Percentiles rank a stretch among this genome's conserved stretches.
Evolutionary conservation across 768 basidiomycete species (phyloP).

Genomic region (Suillus clintonianus): DNA sequence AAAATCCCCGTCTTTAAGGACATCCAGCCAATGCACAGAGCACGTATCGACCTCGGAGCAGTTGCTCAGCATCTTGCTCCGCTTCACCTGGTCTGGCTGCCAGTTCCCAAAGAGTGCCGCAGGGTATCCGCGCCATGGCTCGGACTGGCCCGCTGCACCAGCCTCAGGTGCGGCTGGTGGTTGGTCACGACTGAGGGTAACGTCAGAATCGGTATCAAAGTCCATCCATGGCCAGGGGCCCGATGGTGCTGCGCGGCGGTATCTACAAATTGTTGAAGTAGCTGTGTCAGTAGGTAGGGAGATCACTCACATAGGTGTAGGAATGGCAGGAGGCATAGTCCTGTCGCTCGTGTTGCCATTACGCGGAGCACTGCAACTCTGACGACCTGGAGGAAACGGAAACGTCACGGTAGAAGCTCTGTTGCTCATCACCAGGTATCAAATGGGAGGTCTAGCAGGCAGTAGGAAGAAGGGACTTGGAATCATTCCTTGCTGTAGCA

Average conservation of each 20-base stretch:
- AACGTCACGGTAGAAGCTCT: background rate
- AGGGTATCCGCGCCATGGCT: constrained; percentile 44
- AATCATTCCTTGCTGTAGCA: background rate
- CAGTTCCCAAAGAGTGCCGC: constrained; percentile 51
- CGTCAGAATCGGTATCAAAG: constrained; percentile 29
- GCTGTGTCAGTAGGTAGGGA: background rate
- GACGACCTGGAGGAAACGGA: background rate
- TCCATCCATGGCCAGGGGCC: constrained; percentile 48
- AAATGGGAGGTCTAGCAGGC: no score
- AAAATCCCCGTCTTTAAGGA: constrained; percentile 19
- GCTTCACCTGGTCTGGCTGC: constrained; percentile 40
- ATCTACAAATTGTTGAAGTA: constrained; percentile 10
- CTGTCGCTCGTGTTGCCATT: background rate
- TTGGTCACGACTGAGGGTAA: background rate
- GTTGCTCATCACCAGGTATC: no score
- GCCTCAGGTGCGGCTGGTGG: background rate
- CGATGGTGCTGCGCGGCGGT: constrained; percentile 40
- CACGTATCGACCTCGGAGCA: constrained; percentile 15
- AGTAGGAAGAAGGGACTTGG: background rate
- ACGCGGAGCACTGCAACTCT: no score
- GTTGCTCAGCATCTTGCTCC: constrained; percentile 27
- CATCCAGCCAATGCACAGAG: constrained; percentile 23
- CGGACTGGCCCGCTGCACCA: background rate
- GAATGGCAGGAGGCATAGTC: background rate
- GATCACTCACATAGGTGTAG: background rate